phyloP scores from a whole-genome alignment of 495 filamentous ascomycete species.

The Hypoxylon perforatum region DNA sequence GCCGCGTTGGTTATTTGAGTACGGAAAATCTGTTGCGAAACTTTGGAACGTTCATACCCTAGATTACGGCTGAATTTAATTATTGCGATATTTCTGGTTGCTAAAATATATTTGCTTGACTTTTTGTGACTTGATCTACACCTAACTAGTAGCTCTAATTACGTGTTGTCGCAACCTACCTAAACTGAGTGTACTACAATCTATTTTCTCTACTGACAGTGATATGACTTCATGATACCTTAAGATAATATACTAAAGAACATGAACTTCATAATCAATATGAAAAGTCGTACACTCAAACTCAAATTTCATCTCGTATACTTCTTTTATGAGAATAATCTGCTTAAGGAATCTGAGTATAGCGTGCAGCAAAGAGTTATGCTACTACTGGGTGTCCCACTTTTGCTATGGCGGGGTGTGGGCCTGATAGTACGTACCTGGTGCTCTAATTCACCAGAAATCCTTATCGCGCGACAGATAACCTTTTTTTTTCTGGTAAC shows the following conservation, averaged over 20 bases:
- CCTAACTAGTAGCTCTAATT: too few species aligned
- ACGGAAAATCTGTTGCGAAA: constrained; percentile 1
- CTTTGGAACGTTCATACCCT: constrained; percentile 20
- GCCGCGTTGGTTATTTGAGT: not conserved
- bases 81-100: too few species aligned
- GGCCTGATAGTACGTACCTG: constrained; percentile 4
- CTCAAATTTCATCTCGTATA: not conserved
- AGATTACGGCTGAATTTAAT: constrained; percentile 1
- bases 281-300: not conserved
- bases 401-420: constrained; percentile 21
- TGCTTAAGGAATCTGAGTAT: not conserved
- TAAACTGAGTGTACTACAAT: too few species aligned
- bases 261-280: not conserved
- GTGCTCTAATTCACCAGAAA: constrained; percentile 22
- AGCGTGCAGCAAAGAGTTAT: not conserved
- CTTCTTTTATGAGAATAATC: not conserved
- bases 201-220: too few species aligned
- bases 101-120: too few species aligned
- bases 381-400: not conserved
- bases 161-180: too few species aligned
- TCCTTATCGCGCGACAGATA: constrained; percentile 36
- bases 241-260: not conserved
- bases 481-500: constrained; percentile 30
- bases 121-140: too few species aligned
- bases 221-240: not conserved